Evolutionary conservation across 2,329 filamentous ascomycete species (phyloP).

Genomic region (Penicillium sp.): DNA sequence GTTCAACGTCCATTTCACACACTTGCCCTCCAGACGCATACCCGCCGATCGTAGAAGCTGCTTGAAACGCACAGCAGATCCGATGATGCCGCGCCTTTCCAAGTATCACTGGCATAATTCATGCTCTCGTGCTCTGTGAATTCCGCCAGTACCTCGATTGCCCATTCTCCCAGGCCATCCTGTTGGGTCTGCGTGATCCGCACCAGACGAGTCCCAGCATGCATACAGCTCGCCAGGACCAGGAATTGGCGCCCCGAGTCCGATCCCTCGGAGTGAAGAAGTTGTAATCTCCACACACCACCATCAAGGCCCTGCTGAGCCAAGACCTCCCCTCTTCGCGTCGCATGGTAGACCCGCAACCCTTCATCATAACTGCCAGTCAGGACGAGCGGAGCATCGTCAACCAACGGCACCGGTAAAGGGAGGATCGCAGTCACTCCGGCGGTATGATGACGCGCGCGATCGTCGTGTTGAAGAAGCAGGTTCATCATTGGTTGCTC

Average conservation of each 20-base stretch:
- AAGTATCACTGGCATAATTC: conserved; percentile 78
- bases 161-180: conserved; percentile 45
- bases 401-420: conserved; percentile 41
- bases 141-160: conserved; percentile 58
- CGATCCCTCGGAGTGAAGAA: conserved; percentile 29
- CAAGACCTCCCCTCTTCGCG: conserved; percentile 46
- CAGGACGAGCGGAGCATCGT: conserved; percentile 55
- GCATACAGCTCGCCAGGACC: conserved; percentile 89
- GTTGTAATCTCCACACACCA: conserved; percentile 80
- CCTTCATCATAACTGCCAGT: conserved; percentile 91
- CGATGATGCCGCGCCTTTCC: conserved; percentile 19
- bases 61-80: conserved; percentile 40
- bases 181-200: conserved; percentile 30
- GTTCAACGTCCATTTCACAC: conserved; percentile 8
- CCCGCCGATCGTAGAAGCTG: conserved; percentile 49
- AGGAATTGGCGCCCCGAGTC: conserved; percentile 29
- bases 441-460: conserved; percentile 60
- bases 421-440: conserved; percentile 85
- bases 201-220: conserved; percentile 70
- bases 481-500: conserved; percentile 11
- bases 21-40: conserved; percentile 44
- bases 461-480: conserved; percentile 38
- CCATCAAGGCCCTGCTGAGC: conserved; percentile 63
- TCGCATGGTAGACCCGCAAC: conserved; percentile 55
- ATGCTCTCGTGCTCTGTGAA: conserved; percentile 89